Base-by-base conservation (phyloP, 352 stramenopile genomes). In the Phytopythium cucurbitacearum region DNA sequence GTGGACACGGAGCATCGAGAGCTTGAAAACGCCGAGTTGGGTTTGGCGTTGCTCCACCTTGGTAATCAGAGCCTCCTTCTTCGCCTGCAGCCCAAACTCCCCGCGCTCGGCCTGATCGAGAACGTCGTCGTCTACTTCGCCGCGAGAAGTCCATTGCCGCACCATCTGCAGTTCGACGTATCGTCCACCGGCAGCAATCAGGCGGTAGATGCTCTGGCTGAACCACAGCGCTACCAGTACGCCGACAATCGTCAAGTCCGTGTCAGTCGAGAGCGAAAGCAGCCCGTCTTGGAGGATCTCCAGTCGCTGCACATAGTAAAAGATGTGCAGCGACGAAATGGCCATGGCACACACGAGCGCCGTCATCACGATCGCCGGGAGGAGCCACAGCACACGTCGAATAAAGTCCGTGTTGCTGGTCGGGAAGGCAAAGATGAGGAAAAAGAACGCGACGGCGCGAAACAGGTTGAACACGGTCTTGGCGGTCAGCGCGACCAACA, bases 41-140 rank as follows among this genome's bases (percentile, higher is more conserved):
- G 73, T 62, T 35, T 87, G 79, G 12, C 69, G 65, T 35, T 73
- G 71, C 60, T 86, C 79, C 16, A 89, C 74, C 9, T 78, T 74
- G 1, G 67, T 73, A 45, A 67, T 69, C 11, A 84, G 57, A 35
- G 76, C 76, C 54, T 86, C 79, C 7, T 56, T 64, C 43, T 86
- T 82, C n/a, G 76, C 79, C 62, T 85, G 76, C 5, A 89, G 64
- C 0, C 79, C 76, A 37, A 89, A 87, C 48, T 89, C 76, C 6
- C 79, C 79, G 9, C 73, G 64, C 32, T 89, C 76, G 0, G 79
- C 79, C 13, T 85, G 71, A 15, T 76, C 66, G 12, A 90, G 56
- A 7, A 85, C 58, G 9, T 86, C 67, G 33, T 80, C 66, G 0
- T 68, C 71, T 3, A 87, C 42, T 28, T 82, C 64, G 11, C 67